Base-by-base conservation (phyloP, 2,329 filamentous ascomycete species). In the Fusarium sp. region DNA sequence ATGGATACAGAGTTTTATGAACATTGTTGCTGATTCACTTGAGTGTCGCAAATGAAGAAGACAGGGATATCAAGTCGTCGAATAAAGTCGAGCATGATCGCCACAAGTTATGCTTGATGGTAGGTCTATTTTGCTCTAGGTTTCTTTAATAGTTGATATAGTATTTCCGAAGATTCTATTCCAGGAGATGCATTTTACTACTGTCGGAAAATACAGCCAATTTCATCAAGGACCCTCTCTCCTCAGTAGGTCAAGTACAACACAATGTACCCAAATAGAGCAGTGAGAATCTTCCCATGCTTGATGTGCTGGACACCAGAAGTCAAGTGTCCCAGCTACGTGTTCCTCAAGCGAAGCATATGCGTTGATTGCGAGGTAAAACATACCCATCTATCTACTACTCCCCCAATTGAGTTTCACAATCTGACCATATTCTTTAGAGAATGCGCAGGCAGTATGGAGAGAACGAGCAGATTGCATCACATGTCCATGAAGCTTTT, bases 281-380 rank as follows among this genome's bases (percentile, higher is more conserved):
- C 62, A 9, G 60, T 73, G 40, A 66, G 59, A 51, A 49, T 74
- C 54, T 75, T 70, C 49, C 71, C 73, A 12, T 74, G 71, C 50
- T 46, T 74, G 29, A 34, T 66, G 25, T 66, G 69, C 34, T 75
- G 73, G 73, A 64, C 69, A 70, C 71, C 71, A 42, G 67, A 71
- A 50, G 60, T 74, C 62, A 74, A 74, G 69, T 75, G 73, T 40
- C 42, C 66, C 40, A 74, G 73, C 55, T 74, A 73, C 56, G 73
- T 75, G 58, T 75, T 75, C 30, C 66, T 75, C 18, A 67, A 71
- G 49, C 60, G 69, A 52, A 73, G 73, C 29, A 64, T 66, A 46
- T 74, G 73, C 56, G 49, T 75, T 27, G 73, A 75, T 45, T 74
- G 73, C 44, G 69, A 75, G 60, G 73, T 65, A 71, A 65, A 61